Evolutionary conservation across 192 early-diverging fungal genomes (phyloP).

Genomic region (Coemansia sp.): DNA sequence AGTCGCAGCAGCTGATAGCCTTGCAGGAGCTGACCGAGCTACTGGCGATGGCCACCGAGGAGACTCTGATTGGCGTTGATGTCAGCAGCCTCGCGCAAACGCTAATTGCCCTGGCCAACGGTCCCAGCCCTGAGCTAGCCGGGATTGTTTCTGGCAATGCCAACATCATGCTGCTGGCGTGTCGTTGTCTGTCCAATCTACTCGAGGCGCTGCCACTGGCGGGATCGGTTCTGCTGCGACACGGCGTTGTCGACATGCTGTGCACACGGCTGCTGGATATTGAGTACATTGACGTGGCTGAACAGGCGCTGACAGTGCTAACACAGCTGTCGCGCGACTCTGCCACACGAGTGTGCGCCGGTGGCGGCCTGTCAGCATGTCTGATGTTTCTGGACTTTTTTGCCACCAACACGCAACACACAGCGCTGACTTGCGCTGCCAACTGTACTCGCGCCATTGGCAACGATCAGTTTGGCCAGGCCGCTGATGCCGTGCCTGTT

Average conservation of each 20-base stretch:
- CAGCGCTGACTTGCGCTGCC: constrained; percentile 70
- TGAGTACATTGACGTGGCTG: constrained; percentile 91
- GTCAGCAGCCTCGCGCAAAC: constrained; percentile 64
- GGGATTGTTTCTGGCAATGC: constrained; percentile 45
- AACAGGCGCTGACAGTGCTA: constrained; percentile 75
- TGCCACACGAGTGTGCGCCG: constrained; percentile 33
- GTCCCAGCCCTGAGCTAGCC: constrained; percentile 39
- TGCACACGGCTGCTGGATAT: constrained; percentile 77
- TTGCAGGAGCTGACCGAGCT: constrained; percentile 80
- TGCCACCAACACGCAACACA: constrained; percentile 76
- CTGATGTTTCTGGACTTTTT: constrained; percentile 92
- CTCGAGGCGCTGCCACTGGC: constrained; percentile 82
- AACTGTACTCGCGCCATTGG: constrained; percentile 62
- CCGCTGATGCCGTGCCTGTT: constrained; percentile 66
- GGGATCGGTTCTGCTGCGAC: constrained; percentile 60
- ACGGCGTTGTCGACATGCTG: constrained; percentile 67
- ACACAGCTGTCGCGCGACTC: constrained; percentile 61
- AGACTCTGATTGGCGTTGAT: constrained; percentile 62
- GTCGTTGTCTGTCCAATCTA: constrained; percentile 85
- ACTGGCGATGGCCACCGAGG: constrained; percentile 75
- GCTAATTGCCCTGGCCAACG: constrained; percentile 63
- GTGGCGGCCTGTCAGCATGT: constrained; percentile 73
- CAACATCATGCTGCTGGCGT: constrained; percentile 84
- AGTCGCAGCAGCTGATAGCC: constrained; percentile 73
- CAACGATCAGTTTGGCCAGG: constrained; percentile 56